Base-by-base conservation (phyloP, 345 rosid species). In the Aurinia saxatilis region DNA sequence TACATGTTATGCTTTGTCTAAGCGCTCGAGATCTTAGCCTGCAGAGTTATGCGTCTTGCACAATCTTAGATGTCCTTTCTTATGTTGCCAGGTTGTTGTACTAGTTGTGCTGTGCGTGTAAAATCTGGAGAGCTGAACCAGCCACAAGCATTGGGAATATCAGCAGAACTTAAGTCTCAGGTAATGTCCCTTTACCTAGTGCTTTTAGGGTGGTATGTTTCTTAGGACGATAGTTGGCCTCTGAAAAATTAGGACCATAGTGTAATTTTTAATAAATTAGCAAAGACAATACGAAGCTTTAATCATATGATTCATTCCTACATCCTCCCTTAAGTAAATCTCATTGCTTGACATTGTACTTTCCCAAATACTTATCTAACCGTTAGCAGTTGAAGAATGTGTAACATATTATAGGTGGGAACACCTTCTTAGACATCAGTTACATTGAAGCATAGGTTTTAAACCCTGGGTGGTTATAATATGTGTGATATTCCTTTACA, bases 91-190 rank as follows among this genome's bases (percentile, higher is more conserved):
- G 96, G 98, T 73, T 92, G 98, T 57, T 92, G 98, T 60, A 92
- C 98, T 58, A 92, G 98, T 57, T 92, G 98, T 65, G 96, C 98
- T 0, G 98, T 92, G 8, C 95, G 98, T 44, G 77, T 88, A 45
- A 88, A 84, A 78, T 88, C 95, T 53, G 95, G 98, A 58, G 63
- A 88, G 65, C 56, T 92, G 60, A 77, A 83, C 70, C 98, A 92
- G 72, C 98, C 98, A 2, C 96, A 92, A 80, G 96, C 98, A 7
- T 76, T 92, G 10, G 96, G 98, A 60, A 92, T 92, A 69, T 92
- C 98, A 55, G 84, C 96, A 12, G 96, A 92, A 71, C 45, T 92
- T 25, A 92, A 83, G 75, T 78, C 83, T 0, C 82, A 92, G 98
- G 98, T 80, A 63, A 76, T 53, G 75, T 59, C 55, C 1, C 25